phyloP scores from a whole-genome alignment of 345 rosid species.

The Durio zibethinus region DNA sequence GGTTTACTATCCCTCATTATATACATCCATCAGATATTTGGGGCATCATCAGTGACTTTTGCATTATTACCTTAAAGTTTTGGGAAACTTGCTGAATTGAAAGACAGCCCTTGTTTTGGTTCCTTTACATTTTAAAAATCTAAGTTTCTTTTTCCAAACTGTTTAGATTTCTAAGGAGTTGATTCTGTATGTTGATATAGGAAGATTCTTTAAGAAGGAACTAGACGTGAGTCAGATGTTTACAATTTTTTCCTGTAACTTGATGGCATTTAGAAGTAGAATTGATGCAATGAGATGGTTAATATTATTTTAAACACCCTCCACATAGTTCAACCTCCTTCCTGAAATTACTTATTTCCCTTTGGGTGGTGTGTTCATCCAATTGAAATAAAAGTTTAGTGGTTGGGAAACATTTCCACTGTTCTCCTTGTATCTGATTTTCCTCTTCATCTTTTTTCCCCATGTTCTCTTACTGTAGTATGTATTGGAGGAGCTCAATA shows the following conservation, averaged over 20 bases:
- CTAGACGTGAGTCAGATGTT: background rate
- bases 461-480: conserved; percentile 41
- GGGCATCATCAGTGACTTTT: background rate
- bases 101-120: background rate
- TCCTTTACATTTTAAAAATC: background rate
- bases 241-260: background rate
- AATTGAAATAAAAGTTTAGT: background rate
- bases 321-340: background rate
- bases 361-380: background rate
- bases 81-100: background rate
- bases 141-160: background rate
- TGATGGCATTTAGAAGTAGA: background rate
- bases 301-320: background rate
- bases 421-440: background rate
- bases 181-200: background rate
- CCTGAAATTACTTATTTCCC: background rate
- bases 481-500: conserved; percentile 90
- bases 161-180: background rate
- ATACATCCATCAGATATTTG: background rate
- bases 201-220: conserved; percentile 1
- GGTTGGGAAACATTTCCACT: background rate
- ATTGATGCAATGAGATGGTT: background rate
- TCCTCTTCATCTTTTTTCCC: background rate
- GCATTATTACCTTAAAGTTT: background rate
- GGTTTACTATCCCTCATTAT: background rate